phyloP scores from a whole-genome alignment of 2,329 filamentous ascomycete species.

The Trichoderma simmonsii region DNA sequence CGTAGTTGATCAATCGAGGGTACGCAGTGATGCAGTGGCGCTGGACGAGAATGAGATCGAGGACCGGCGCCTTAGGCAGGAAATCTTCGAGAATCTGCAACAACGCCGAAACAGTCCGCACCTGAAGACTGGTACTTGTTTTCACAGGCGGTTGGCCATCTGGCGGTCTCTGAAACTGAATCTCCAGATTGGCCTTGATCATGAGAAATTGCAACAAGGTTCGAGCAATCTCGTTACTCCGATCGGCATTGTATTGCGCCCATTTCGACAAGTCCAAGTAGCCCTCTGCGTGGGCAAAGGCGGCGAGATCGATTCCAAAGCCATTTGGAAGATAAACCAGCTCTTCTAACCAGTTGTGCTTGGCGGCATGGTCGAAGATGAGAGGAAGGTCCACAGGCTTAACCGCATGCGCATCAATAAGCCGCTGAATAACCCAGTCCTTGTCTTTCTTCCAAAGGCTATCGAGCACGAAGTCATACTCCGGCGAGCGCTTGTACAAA shows the following conservation, averaged over 20 bases:
- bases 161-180: slow-evolving; percentile 67
- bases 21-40: slow-evolving; percentile 88
- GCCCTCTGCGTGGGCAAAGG: slow-evolving; percentile 76
- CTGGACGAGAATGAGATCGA: slow-evolving; percentile 77
- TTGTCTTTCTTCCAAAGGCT: slow-evolving; percentile 89
- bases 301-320: slow-evolving; percentile 83
- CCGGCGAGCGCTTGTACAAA: slow-evolving; percentile 70
- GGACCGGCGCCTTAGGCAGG: slow-evolving; percentile 53
- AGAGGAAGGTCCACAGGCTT: slow-evolving; percentile 53
- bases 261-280: slow-evolving; percentile 79
- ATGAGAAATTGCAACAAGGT: slow-evolving; percentile 76
- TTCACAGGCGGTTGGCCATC: slow-evolving; percentile 54
- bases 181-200: slow-evolving; percentile 80
- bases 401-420: slow-evolving; percentile 78
- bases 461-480: slow-evolving; percentile 85
- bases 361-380: slow-evolving; percentile 63
- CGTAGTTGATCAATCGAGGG: slow-evolving; percentile 92
- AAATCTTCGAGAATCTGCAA: slow-evolving; percentile 76
- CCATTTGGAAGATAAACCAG: slow-evolving; percentile 76
- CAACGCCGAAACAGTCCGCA: slow-evolving; percentile 80
- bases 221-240: slow-evolving; percentile 63
- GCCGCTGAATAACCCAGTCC: slow-evolving; percentile 76
- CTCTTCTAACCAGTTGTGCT: slow-evolving; percentile 80
- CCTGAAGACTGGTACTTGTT: slow-evolving; percentile 71
- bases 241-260: slow-evolving; percentile 68